These are phyloP conservation scores for Globisporangium spiculum DNA, from an alignment of 352 stramenopile genomes.

Conservation along the genomic window DNA sequence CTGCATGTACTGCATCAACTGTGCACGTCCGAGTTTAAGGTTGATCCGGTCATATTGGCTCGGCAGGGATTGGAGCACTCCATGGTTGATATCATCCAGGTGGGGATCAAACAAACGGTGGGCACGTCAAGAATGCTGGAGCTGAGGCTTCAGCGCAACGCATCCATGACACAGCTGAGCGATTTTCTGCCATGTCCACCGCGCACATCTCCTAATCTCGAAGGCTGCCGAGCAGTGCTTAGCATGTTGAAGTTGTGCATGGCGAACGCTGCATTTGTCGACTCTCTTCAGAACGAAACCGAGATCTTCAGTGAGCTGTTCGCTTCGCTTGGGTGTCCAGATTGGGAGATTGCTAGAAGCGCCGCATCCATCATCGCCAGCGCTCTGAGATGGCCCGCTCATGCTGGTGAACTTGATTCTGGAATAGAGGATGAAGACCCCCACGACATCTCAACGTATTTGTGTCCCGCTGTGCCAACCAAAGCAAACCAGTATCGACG, in stretches of 20 bases:
- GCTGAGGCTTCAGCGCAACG: not conserved
- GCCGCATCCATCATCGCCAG: slow-evolving; percentile 1
- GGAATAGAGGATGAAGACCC: not conserved
- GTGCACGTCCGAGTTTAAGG: slow-evolving; percentile 4
- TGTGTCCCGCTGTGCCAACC: not conserved
- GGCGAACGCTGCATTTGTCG: slow-evolving; percentile 2
- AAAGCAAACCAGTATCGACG: slow-evolving; percentile 9
- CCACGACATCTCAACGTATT: not conserved
- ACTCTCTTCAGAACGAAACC: slow-evolving; percentile 13
- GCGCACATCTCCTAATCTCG: not conserved
- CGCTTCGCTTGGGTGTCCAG: slow-evolving; percentile 17
- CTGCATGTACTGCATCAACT: slow-evolving; percentile 5
- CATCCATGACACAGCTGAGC: not conserved
- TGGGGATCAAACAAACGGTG: not conserved
- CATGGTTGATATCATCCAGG: slow-evolving; percentile 11
- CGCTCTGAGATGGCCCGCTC: not conserved
- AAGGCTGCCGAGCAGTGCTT: slow-evolving; percentile 1
- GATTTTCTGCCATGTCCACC: slow-evolving; percentile 2
- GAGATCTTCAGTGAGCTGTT: slow-evolving; percentile 20
- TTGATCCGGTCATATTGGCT: not conserved
- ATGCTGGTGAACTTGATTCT: not conserved
- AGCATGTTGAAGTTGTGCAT: slow-evolving; percentile 9
- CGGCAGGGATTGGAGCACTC: not conserved
- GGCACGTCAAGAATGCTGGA: slow-evolving; percentile 8
- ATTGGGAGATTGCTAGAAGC: slow-evolving; percentile 7